Evolutionary conservation across 108 stramenopile genomes (phyloP).

Genomic region (Fistulifera solaris): DNA sequence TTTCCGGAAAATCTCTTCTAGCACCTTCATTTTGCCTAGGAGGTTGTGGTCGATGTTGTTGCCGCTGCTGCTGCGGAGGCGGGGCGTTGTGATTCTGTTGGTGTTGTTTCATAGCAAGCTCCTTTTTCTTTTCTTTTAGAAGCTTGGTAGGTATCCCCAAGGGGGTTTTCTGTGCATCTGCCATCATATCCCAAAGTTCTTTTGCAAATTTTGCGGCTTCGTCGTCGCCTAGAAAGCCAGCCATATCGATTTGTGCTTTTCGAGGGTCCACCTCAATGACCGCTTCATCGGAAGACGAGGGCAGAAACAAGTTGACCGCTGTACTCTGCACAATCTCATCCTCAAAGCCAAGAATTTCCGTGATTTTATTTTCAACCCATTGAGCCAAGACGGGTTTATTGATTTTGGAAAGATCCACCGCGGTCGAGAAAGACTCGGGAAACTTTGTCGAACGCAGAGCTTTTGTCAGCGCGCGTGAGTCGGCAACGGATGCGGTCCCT

Average conservation of each 20-base stretch:
- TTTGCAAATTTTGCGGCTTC: conserved; percentile 59
- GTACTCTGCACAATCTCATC: conserved; percentile 79
- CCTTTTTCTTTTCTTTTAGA: conserved; percentile 79
- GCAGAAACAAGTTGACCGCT: conserved; percentile 76
- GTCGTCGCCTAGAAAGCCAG: conserved; percentile 68
- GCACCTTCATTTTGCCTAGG: not conserved
- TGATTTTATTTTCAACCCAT: conserved; percentile 69
- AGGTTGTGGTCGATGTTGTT: not conserved
- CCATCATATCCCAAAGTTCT: conserved; percentile 70
- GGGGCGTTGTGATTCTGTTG: not conserved
- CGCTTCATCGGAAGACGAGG: conserved; percentile 4
- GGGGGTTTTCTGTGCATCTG: conserved; percentile 57
- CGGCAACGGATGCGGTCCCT: conserved; percentile 72
- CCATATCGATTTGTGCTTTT: conserved; percentile 70
- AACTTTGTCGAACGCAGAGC: conserved; percentile 64
- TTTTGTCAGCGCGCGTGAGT: conserved; percentile 52
- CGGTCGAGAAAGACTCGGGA: conserved; percentile 50
- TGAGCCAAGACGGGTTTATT: conserved; percentile 62
- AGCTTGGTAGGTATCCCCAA: conserved; percentile 62
- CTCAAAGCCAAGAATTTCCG: conserved; percentile 69
- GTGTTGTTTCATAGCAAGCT: conserved; percentile 30
- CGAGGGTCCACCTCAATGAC: conserved; percentile 48
- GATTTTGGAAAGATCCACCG: conserved; percentile 42
- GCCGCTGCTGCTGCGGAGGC: not conserved
- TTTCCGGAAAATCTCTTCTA: not conserved